Evolutionary conservation across 2,329 filamentous ascomycete genomes (phyloP), one percentile per base, ranked within the genome.

Genomic region (Endoconidiophora laricicola): DNA sequence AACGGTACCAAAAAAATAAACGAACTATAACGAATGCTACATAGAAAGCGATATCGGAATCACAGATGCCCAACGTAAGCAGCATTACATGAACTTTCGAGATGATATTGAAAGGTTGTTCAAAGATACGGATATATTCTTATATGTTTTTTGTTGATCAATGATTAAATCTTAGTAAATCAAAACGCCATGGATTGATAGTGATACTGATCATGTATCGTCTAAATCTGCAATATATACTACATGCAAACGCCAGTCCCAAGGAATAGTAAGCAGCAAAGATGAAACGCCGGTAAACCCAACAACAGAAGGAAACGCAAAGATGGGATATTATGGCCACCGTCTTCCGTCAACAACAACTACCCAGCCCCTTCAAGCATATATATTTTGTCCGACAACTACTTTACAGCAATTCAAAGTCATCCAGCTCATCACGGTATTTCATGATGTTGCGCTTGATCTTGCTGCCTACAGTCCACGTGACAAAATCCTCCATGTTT

Each of bases 401-500:
- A n/a, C 14, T 24, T 77, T 65, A 91, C 59, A 94, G 68, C 61
- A 95, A 68, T 68, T 96, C 90, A 61, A 94, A 96, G 66, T 96
- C 90, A 66, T 96, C 90, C 66, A 95, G 66, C 70, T 94, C 86
- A 65, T 95, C 87, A 58, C 86, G 79, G 63, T 95, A 96, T 66
- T 85, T 86, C 77, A 94, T 81, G 56, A 95, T 94, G 62, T 87
- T 91, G 62, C 83, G 77, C 81, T 94, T 94, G 64, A 96, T 88
- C 83, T 95, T 95, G 66, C 86, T 93, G 54, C 86, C 86, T 59
- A 93, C 85, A 7, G 90, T 82, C 90, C 90, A 96, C 0, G 90
- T 95, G 16, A 96, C 83, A 63, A 93, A 94, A 66, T 96, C 90
- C 67, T 96, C 90, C 74, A 94, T 86, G 54, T 79, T 84, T 56